Conservation (phyloP, 768 basidiomycete species). For the Daedalea quercina region DNA sequence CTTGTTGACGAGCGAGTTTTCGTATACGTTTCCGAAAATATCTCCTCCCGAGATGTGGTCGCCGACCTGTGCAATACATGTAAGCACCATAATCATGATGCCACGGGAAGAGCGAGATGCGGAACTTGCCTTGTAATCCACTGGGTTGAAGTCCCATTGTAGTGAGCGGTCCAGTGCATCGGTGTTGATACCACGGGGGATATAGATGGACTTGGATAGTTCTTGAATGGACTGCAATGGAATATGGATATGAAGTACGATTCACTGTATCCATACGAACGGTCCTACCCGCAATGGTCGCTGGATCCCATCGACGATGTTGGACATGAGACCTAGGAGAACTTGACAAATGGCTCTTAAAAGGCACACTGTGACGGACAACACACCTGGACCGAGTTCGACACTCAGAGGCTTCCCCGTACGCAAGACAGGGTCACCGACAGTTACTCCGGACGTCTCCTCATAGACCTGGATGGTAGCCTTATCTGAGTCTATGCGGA, state of each 20-base stretch:
- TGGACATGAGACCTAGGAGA: constrained; percentile 86
- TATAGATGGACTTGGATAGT: constrained; percentile 97
- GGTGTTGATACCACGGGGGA: constrained; percentile 98
- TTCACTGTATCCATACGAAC: constrained; percentile 2
- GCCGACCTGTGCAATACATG: constrained; percentile 53
- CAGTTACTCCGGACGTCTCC: constrained; percentile 98
- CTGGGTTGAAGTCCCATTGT: constrained; percentile 93
- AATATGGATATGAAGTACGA: constrained; percentile 8
- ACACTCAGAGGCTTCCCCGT: constrained; percentile 98
- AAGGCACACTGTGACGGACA: neutral
- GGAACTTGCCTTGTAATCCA: constrained; percentile 60
- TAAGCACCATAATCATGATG: neutral
- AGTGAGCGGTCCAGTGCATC: constrained; percentile 83
- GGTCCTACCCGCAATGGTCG: constrained; percentile 75
- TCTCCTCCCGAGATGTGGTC: constrained; percentile 98
- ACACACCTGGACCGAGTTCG: constrained; percentile 90
- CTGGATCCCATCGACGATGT: constrained; percentile 98
- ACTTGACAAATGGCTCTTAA: constrained; percentile 5
- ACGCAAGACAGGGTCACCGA: constrained; percentile 94
- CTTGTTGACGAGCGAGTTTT: constrained; percentile 93
- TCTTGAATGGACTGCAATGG: constrained; percentile 77
- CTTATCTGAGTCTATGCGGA: constrained; percentile 96
- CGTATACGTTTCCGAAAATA: constrained; percentile 91
- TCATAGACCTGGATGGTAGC: constrained; percentile 99
- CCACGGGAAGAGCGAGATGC: neutral